Evolutionary conservation across 164 flowering plant genomes (phyloP).

Genomic region (Hamamelis virginiana): DNA sequence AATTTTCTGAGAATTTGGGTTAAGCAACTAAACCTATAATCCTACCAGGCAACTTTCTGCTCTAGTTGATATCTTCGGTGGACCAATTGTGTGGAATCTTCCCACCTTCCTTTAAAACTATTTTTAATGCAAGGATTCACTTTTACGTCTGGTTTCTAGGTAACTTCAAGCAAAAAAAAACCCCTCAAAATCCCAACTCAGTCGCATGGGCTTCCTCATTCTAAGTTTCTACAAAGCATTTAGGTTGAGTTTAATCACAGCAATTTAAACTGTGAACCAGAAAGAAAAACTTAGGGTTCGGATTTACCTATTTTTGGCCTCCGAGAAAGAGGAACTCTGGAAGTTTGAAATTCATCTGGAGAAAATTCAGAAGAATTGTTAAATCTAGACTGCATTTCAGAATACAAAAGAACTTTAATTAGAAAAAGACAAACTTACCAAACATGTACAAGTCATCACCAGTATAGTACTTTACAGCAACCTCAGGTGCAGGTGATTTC

Average conservation of each 20-base stretch:
- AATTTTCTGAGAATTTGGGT: too few relatives aligned
- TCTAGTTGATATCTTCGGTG: too few relatives aligned
- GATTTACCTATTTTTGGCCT: constrained; percentile 81
- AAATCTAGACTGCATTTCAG: not conserved
- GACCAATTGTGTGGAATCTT: too few relatives aligned
- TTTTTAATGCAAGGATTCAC: too few relatives aligned
- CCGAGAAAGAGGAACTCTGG: constrained; percentile 69
- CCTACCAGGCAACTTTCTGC: too few relatives aligned
- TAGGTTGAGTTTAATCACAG: not conserved
- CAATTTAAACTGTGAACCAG: not conserved
- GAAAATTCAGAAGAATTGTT: constrained; percentile 12
- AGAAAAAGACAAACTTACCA: constrained; percentile 49
- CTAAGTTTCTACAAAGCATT: not conserved
- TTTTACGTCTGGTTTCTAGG: too few relatives aligned
- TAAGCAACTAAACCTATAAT: too few relatives aligned
- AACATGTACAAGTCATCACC: constrained; percentile 86
- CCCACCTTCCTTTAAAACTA: too few relatives aligned
- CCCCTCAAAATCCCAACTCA: not conserved
- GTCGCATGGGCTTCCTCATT: not conserved
- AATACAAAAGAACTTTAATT: not conserved
- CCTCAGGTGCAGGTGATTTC: constrained; percentile 71
- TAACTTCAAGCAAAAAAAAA: not conserved
- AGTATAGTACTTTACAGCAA: constrained; percentile 90
- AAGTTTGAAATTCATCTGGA: constrained; percentile 95
- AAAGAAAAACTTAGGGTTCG: not conserved